A percentile compares a stretch with the other conserved stretches of the same genome.
phyloP scores from a whole-genome alignment of 441 rosid species.

The Corymbia citriodora region DNA sequence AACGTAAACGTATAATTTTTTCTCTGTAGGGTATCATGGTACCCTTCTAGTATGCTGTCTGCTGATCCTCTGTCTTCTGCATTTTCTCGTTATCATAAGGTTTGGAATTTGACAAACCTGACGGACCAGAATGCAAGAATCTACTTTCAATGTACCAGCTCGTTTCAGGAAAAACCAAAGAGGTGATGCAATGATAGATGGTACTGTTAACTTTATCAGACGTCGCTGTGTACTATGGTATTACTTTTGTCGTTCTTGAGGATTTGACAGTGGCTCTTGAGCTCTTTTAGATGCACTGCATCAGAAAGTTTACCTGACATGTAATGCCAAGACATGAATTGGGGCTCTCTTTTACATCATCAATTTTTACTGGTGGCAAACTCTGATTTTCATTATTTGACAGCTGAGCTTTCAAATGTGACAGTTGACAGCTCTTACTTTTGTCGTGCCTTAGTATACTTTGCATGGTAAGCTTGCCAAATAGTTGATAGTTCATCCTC shows the following conservation, averaged over 20 bases:
- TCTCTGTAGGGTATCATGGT: background rate
- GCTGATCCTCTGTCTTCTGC: conserved; percentile 1
- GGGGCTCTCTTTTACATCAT: conserved; percentile 47
- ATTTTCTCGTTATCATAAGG: conserved; percentile 9
- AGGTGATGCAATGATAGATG: conserved; percentile 30
- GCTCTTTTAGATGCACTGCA: background rate
- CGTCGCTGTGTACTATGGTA: background rate
- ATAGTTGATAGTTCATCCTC: background rate
- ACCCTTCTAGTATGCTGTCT: background rate
- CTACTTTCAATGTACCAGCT: conserved; percentile 86
- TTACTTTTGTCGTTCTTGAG: background rate
- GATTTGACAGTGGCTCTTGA: background rate
- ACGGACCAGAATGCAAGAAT: conserved; percentile 90
- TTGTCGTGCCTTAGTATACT: background rate
- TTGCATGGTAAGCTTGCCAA: background rate
- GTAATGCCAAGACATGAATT: conserved; percentile 69
- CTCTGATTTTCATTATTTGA: background rate
- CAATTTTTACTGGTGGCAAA: background rate
- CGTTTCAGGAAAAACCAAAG: conserved; percentile 83
- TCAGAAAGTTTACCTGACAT: background rate
- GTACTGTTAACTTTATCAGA: background rate
- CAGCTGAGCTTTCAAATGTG: background rate
- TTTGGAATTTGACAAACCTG: conserved; percentile 80
- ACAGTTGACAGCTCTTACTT: background rate
- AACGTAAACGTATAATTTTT: background rate